Evolutionary conservation across 768 basidiomycete species (phyloP), one percentile per base, ranked within the genome.

Genomic region (Multifurca ochricompacta): DNA sequence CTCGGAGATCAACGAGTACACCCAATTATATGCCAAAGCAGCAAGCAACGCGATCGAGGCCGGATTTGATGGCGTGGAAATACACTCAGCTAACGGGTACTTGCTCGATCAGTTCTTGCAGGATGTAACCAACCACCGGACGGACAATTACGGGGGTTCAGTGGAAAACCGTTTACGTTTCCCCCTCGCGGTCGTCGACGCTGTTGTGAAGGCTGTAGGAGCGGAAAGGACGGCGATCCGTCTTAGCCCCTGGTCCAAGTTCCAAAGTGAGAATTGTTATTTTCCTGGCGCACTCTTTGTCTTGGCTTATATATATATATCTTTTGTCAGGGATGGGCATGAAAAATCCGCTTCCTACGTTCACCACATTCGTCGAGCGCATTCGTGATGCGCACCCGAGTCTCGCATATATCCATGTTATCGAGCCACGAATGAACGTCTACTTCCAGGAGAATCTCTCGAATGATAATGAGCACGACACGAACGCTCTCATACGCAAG

Each of bases 31-130:
- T 62, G 59, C 54, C 2, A 55, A 62, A 8, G 71, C 72, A 7
- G 70, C 73, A 4, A 59, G 60, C 44, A 68, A 71, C 45, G 71
- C 74, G 5, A 62, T 74, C 47, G 64, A 46, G 34, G 59, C 37
- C 9, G 75, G 75, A 1, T 77, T 76, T 42, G 76, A 77, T 53
- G 77, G 74, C 2, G 66, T 70, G n/a, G 69, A 73, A 61, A 34
- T 72, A 10, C 71, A 71, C 56, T 59, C 3, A 0, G 61, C 60
- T n/a, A 53, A 62, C 6, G 66, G 66, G 1, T 66, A 61, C 39
- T 51, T 67, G 6, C 21, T 67, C 27, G 69, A 75, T 54, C 71
- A 74, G 56, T 74, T 74, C 64, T 41, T 69, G 11, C 68, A 72
- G 54, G 40, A 59, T 28, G 56, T 55, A 16, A 53, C 63, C 25